A percentile compares a stretch with the other conserved stretches of the same genome.
Conservation (phyloP, 164 flowering plant species). For the Warburgia ugandensis region DNA sequence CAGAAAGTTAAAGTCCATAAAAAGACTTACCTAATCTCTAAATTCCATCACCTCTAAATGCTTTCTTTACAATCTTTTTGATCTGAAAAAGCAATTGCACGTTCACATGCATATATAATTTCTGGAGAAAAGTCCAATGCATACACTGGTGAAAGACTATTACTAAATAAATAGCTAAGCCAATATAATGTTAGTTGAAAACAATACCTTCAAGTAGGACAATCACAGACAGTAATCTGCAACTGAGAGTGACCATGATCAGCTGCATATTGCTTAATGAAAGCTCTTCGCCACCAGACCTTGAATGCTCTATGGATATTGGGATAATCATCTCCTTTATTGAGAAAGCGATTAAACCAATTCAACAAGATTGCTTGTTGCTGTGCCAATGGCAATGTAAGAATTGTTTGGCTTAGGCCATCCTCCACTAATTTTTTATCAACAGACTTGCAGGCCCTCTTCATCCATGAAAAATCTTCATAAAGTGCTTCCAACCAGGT, state of each 20-base stretch:
- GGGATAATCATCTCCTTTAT: conserved; percentile 84
- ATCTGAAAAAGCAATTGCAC: too few species aligned
- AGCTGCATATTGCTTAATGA: conserved; percentile 36
- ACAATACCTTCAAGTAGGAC: conserved; percentile 7
- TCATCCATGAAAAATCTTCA: conserved; percentile 91
- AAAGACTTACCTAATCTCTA: too few species aligned
- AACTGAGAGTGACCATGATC: conserved; percentile 19
- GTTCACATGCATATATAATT: too few species aligned
- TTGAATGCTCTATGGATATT: conserved; percentile 84
- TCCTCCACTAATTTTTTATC: conserved; percentile 82
- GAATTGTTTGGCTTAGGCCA: conserved; percentile 76
- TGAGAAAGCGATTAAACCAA: conserved; percentile 79
- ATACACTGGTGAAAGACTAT: too few species aligned
- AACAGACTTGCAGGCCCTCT: conserved; percentile 46
- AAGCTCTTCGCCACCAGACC: conserved; percentile 96
- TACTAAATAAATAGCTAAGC: not conserved
- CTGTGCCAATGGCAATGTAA: conserved; percentile 70
- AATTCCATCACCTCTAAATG: too few species aligned
- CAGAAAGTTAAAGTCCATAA: too few species aligned
- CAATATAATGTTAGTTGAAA: not conserved
- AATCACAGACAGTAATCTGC: conserved; percentile 13
- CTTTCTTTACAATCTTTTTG: too few species aligned
- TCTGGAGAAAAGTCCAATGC: too few species aligned
- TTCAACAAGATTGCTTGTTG: conserved; percentile 59
- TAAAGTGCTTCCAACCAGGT: conserved; percentile 91